A percentile compares a stretch with the other conserved stretches of the same genome.
Evolutionary conservation across 345 rosid species (phyloP).

Genomic region (Pelargonium nanum): DNA sequence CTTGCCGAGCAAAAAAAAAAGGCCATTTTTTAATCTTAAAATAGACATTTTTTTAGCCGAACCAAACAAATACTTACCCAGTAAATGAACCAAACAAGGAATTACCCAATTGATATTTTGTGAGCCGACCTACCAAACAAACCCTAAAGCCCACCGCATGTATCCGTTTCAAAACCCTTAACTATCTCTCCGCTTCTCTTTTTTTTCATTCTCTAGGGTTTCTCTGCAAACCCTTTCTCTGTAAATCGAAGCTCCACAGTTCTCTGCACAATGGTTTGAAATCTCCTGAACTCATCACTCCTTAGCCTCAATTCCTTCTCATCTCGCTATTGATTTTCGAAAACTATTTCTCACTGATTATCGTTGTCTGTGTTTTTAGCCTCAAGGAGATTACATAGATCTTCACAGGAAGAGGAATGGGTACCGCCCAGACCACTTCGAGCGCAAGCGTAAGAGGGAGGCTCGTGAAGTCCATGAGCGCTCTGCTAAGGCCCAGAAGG

Average conservation of each 20-base stretch:
- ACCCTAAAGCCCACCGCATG: too few relatives aligned
- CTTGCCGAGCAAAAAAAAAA: too few relatives aligned
- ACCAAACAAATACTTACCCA: too few relatives aligned
- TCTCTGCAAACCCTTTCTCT: background rate
- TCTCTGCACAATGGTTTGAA: background rate
- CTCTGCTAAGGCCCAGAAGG: constrained; percentile 62
- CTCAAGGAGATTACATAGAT: constrained; percentile 93
- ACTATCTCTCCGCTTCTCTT: background rate
- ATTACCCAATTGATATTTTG: too few relatives aligned
- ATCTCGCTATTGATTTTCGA: background rate
- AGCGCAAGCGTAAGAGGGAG: constrained; percentile 84
- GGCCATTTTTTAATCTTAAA: too few relatives aligned
- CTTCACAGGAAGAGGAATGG: constrained; percentile 76
- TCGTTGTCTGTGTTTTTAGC: constrained; percentile 30
- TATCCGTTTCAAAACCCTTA: background rate
- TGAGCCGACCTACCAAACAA: too few relatives aligned
- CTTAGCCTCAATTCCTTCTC: background rate
- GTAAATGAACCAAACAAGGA: too few relatives aligned
- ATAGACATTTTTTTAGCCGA: too few relatives aligned
- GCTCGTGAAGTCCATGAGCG: constrained; percentile 81
- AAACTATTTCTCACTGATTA: background rate
- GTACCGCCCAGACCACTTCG: constrained; percentile 63
- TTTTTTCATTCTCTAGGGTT: background rate
- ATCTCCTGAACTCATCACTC: background rate
- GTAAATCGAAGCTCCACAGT: background rate